Percentiles rank a stretch among this genome's conserved stretches.
Conservation (phyloP, 495 filamentous ascomycete species). For the Hypoxylon fragiforme region DNA sequence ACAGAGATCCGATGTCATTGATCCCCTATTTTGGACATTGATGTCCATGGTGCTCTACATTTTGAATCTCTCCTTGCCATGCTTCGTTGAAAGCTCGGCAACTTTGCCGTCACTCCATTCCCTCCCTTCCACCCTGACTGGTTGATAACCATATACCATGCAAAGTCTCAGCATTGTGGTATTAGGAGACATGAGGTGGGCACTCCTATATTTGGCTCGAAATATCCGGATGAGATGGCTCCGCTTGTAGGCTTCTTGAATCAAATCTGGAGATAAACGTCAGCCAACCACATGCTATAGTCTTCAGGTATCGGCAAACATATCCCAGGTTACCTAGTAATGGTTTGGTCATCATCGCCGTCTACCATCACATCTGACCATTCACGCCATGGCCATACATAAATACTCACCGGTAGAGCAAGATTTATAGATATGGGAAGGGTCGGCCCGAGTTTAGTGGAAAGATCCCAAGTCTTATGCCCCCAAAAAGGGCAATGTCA, state of each 20-base stretch:
- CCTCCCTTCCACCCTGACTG: neutral
- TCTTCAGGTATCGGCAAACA: neutral
- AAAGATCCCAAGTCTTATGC: neutral
- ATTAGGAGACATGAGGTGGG: neutral
- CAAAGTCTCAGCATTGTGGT: neutral
- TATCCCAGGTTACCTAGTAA: constrained; percentile 1
- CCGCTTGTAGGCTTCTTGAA: neutral
- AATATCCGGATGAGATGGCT: neutral
- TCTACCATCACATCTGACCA: neutral
- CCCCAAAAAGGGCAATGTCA: constrained; percentile 3
- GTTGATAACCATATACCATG: neutral
- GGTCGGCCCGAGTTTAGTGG: constrained; percentile 24
- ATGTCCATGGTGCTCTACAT: constrained; percentile 2
- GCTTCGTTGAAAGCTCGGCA: constrained; percentile 1
- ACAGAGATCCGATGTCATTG: constrained; percentile 1
- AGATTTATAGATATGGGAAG: constrained; percentile 10
- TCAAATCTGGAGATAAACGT: neutral
- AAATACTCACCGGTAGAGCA: constrained; percentile 1
- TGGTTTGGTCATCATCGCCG: neutral
- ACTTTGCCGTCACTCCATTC: constrained; percentile 1
- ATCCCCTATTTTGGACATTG: constrained; percentile 3
- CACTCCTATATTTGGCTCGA: neutral
- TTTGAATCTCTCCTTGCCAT: neutral
- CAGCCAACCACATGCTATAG: constrained; percentile 10
- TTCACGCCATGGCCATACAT: neutral